These are phyloP conservation scores for Alternaria sp. DNA, from an alignment of 2,329 filamentous ascomycete species.

Conservation along the genomic window DNA sequence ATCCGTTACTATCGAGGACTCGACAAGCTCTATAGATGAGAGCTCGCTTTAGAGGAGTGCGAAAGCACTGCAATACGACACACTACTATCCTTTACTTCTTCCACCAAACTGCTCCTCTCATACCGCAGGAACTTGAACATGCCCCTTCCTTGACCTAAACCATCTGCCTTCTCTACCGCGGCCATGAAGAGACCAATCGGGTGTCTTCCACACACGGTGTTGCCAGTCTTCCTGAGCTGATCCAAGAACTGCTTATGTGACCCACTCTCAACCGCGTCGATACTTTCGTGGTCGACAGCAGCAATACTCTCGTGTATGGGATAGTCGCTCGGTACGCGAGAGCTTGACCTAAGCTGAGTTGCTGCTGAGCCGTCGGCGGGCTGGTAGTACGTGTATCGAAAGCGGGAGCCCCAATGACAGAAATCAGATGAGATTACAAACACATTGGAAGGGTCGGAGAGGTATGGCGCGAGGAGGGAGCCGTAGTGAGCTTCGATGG, in stretches of 20 bases:
- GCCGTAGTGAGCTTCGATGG: conserved; percentile 74
- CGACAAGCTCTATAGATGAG: neutral
- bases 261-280: conserved; percentile 80
- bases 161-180: conserved; percentile 70
- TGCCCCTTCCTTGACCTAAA: conserved; percentile 62
- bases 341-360: conserved; percentile 48
- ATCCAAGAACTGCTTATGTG: conserved; percentile 72
- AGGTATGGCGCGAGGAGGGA: conserved; percentile 79
- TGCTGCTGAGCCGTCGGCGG: conserved; percentile 53
- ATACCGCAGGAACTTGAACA: conserved; percentile 84
- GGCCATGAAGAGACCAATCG: conserved; percentile 92
- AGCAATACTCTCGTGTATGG: conserved; percentile 86
- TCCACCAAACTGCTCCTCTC: conserved; percentile 81
- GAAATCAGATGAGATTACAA: conserved; percentile 94
- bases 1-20: neutral
- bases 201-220: conserved; percentile 93
- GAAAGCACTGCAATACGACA: conserved; percentile 95
- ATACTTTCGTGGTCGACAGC: conserved; percentile 83
- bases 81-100: conserved; percentile 76
- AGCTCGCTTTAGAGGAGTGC: conserved; percentile 61
- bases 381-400: conserved; percentile 80
- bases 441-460: conserved; percentile 75
- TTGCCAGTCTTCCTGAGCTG: conserved; percentile 79
- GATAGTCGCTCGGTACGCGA: conserved; percentile 56
- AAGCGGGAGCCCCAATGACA: conserved; percentile 94